Base-by-base conservation (phyloP, 176 grass and related monocot species). In the Carex pumila region DNA sequence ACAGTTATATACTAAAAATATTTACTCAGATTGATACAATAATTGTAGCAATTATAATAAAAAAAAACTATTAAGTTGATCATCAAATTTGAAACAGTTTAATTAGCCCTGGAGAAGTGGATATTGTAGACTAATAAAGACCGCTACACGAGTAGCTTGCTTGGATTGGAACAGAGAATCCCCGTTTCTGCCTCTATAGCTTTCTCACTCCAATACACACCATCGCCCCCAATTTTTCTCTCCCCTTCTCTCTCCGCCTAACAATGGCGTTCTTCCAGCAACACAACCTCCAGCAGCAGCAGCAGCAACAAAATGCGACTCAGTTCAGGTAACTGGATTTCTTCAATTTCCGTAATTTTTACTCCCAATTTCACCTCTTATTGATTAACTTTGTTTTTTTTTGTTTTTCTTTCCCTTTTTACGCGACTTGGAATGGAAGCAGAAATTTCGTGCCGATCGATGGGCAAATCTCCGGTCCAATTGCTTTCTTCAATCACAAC, bases 221-320 rank as follows among this genome's bases (percentile, higher is more conserved):
- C 22, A 29, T 52, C 37, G 57, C 31, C 53, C 81, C 81, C 30
- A 60, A 60, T 53, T 50, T 59, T 49, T 85, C 82, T 90, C 82
- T 62, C 22, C 85, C 45, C 52, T 25, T 80, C 47, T 78, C 34
- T 57, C 37, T 21, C 77, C 57, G 70, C 56, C 30, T 50, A 79
- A 84, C 86, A 86, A 97, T 97, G 94, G 91, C 91, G 65, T 97
- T 93, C 88, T 93, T 97, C 84, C 90, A 89, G 17, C 94, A 89
- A 65, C 87, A 93, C 86, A 88, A 87, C 55, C 88, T 91, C 75
- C 94, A 89, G 87, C 90, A 89, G 83, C 87, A 85, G 53, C 89
- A 89, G 79, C 92, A 86, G 36, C 89, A 71, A 22, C 92, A 92
- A 75, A 89, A 85, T 79, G 79, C 77, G 54, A 84, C 87, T 9